These are phyloP conservation scores for Amanita thiersii DNA, from an alignment of 768 basidiomycete species.

Conservation along the genomic window DNA sequence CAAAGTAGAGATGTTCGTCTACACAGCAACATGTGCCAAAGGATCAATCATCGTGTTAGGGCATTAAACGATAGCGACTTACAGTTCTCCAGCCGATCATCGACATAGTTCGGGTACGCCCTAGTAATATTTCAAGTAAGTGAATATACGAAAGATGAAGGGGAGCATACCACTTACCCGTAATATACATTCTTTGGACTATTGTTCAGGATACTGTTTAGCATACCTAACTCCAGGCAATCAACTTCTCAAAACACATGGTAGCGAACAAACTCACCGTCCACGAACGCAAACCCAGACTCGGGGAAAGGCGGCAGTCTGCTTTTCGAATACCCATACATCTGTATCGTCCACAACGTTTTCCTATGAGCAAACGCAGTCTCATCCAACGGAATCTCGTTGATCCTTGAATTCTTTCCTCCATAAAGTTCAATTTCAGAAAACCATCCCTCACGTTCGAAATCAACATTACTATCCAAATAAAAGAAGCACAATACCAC, in stretches of 20 bases:
- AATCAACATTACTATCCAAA: not conserved
- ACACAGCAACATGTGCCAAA: too few relatives aligned
- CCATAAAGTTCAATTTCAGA: slow-evolving; percentile 22
- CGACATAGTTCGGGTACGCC: not conserved
- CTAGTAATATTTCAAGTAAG: not conserved
- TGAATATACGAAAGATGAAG: too few relatives aligned
- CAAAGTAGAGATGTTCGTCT: slow-evolving; percentile 31
- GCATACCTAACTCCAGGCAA: slow-evolving; percentile 16
- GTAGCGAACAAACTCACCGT: slow-evolving; percentile 16
- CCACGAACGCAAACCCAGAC: slow-evolving; percentile 26
- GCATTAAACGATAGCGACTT: not conserved
- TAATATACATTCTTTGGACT: slow-evolving; percentile 21
- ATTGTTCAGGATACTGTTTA: slow-evolving; percentile 17
- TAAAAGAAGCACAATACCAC: too few relatives aligned
- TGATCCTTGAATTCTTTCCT: slow-evolving; percentile 24
- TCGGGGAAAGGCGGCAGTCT: slow-evolving; percentile 21
- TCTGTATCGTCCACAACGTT: slow-evolving; percentile 25
- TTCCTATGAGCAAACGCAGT: slow-evolving; percentile 27
- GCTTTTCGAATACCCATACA: slow-evolving; percentile 23
- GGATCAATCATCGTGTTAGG: not conserved
- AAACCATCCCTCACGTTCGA: slow-evolving; percentile 16
- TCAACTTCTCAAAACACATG: not conserved
- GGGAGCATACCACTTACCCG: slow-evolving; percentile 13
- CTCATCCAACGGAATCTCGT: slow-evolving; percentile 16
- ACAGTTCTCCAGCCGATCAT: not conserved